These are phyloP conservation scores for Sporormia fimetaria DNA, from an alignment of 495 filamentous ascomycete genomes.

Conservation along the genomic window DNA sequence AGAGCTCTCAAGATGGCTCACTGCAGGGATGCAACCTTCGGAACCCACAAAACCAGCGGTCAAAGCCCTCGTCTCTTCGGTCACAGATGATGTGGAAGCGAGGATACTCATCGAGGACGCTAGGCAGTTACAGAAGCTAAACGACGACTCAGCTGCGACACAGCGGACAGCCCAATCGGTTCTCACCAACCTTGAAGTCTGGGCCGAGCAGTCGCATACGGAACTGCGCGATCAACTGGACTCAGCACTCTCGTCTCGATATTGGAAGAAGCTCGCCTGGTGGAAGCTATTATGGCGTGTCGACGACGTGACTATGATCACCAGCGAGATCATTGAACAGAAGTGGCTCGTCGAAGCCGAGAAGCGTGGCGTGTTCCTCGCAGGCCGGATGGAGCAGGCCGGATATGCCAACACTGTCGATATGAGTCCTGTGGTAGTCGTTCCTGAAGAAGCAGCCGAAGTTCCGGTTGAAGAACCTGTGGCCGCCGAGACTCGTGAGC, in stretches of 20 bases:
- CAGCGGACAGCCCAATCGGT: slow-evolving; percentile 40
- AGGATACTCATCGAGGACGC: slow-evolving; percentile 43
- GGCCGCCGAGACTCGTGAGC: neutral
- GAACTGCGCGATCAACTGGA: slow-evolving; percentile 73
- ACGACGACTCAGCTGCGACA: slow-evolving; percentile 31
- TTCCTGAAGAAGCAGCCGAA: slow-evolving; percentile 5
- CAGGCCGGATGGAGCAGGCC: slow-evolving; percentile 68
- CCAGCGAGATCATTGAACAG: slow-evolving; percentile 59
- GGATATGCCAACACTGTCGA: slow-evolving; percentile 15
- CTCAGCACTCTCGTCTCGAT: slow-evolving; percentile 52
- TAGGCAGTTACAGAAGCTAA: slow-evolving; percentile 31
- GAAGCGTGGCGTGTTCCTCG: slow-evolving; percentile 61
- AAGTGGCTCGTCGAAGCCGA: slow-evolving; percentile 69
- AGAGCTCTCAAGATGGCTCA: slow-evolving; percentile 56
- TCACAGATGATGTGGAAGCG: slow-evolving; percentile 48
- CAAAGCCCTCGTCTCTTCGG: slow-evolving; percentile 51
- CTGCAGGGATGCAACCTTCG: slow-evolving; percentile 32
- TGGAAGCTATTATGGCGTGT: slow-evolving; percentile 93
- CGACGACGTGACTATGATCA: slow-evolving; percentile 77
- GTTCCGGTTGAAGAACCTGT: neutral
- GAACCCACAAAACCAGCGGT: slow-evolving; percentile 49
- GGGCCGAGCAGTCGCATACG: slow-evolving; percentile 69
- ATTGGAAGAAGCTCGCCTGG: slow-evolving; percentile 73
- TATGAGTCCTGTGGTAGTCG: slow-evolving; percentile 28
- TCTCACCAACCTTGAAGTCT: slow-evolving; percentile 46